Evolutionary conservation across 345 rosid genomes (phyloP).

Genomic region (Eucalyptus curtisii): DNA sequence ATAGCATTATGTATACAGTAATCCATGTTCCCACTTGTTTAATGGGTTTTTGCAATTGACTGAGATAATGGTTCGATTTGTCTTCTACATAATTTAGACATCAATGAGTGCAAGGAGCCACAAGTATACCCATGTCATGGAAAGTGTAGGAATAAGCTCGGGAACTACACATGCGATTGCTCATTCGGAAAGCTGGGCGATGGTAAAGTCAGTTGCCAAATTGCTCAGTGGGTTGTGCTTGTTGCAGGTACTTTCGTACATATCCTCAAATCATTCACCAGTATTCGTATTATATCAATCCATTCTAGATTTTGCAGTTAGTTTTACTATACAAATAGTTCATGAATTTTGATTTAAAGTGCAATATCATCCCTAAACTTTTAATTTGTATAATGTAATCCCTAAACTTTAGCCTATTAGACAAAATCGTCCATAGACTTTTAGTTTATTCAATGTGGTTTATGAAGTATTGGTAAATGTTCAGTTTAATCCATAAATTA

Average conservation of each 20-base stretch:
- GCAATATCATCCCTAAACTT: too few relatives aligned
- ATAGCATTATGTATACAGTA: too few relatives aligned
- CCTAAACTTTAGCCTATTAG: neutral
- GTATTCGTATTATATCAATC: neutral
- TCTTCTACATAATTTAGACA: neutral
- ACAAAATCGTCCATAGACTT: neutral
- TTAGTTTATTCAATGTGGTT: too few relatives aligned
- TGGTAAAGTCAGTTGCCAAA: neutral
- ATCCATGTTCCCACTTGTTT: neutral
- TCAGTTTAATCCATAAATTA: too few relatives aligned
- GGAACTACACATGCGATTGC: neutral
- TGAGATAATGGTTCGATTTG: neutral
- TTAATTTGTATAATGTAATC: neutral
- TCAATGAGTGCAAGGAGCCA: neutral
- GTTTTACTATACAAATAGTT: neutral
- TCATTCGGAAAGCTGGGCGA: rapidly evolving
- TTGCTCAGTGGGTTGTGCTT: neutral
- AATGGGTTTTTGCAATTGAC: neutral
- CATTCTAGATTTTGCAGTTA: neutral
- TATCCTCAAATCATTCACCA: neutral
- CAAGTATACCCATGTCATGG: neutral
- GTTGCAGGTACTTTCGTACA: neutral
- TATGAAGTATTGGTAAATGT: neutral
- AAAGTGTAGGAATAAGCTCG: neutral
- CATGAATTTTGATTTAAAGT: neutral